Evolutionary conservation across 2,329 filamentous ascomycete species (phyloP).

Genomic region (Colletotrichum melonis): DNA sequence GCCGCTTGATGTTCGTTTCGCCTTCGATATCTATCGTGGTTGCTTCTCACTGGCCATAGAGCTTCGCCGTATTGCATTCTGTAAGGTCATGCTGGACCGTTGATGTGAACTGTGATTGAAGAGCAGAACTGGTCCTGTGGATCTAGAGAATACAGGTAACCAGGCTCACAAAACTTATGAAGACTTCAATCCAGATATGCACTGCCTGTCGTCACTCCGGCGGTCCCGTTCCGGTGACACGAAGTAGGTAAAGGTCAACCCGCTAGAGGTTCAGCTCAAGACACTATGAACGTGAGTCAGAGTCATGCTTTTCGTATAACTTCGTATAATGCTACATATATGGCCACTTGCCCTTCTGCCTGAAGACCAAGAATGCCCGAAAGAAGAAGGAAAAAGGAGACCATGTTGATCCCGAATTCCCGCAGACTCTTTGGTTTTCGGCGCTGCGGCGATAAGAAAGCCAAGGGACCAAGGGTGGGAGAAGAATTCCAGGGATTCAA

Average conservation of each 20-base stretch:
- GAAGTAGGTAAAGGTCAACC: too few relatives aligned
- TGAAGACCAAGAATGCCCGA: background rate
- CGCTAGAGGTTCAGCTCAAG: background rate
- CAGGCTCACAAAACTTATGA: too few relatives aligned
- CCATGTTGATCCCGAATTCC: slow-evolving; percentile 10
- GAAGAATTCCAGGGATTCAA: background rate
- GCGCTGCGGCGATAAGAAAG: slow-evolving; percentile 18
- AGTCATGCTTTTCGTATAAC: background rate
- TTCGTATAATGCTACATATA: background rate
- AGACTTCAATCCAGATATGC: too few relatives aligned
- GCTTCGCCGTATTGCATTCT: background rate
- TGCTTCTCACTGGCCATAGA: background rate
- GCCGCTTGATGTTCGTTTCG: background rate
- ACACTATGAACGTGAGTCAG: background rate
- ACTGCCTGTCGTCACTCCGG: too few relatives aligned
- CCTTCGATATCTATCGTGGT: background rate
- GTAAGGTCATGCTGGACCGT: too few relatives aligned
- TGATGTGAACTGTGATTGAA: too few relatives aligned
- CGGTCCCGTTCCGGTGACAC: too few relatives aligned
- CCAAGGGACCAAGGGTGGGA: background rate
- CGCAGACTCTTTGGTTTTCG: slow-evolving; percentile 2
- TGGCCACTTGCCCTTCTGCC: background rate
- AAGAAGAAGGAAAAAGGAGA: background rate
- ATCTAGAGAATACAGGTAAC: too few relatives aligned
- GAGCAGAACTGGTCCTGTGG: too few relatives aligned